phyloP scores from a whole-genome alignment of 2,329 filamentous ascomycete genomes.

The Penicillium polonicum region DNA sequence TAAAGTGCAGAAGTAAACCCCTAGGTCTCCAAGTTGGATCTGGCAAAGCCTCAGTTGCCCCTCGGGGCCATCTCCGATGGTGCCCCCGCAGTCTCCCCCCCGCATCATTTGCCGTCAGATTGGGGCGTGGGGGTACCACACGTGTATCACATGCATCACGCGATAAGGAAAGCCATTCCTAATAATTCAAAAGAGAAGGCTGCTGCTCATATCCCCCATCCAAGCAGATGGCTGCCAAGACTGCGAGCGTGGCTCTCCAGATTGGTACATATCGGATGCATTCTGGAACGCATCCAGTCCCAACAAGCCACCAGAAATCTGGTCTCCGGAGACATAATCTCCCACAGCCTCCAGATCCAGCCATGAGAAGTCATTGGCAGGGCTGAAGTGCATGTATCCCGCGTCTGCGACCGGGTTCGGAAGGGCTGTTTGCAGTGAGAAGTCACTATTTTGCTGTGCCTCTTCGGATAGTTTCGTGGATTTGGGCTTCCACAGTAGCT shows the following conservation, averaged over 20 bases:
- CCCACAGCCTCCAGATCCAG: slow-evolving; percentile 60
- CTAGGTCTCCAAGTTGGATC: background rate
- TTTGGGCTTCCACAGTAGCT: slow-evolving; percentile 58
- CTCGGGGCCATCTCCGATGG: slow-evolving; percentile 27
- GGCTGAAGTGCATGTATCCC: slow-evolving; percentile 43
- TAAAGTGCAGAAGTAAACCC: background rate
- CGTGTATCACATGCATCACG: background rate
- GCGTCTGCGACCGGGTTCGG: slow-evolving; percentile 37
- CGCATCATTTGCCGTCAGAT: slow-evolving; percentile 23
- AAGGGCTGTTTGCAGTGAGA: slow-evolving; percentile 33
- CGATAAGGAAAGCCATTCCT: background rate
- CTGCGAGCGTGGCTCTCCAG: slow-evolving; percentile 33
- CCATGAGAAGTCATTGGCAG: slow-evolving; percentile 61
- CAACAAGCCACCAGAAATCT: slow-evolving; percentile 37
- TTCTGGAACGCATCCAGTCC: slow-evolving; percentile 39
- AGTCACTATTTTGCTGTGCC: slow-evolving; percentile 34
- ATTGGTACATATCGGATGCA: slow-evolving; percentile 28
- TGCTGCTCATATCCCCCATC: slow-evolving; percentile 42
- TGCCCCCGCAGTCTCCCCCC: slow-evolving; percentile 20
- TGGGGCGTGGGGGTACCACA: background rate
- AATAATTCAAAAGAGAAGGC: slow-evolving; percentile 32
- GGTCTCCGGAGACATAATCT: slow-evolving; percentile 54
- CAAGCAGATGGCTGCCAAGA: slow-evolving; percentile 42
- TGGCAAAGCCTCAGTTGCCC: slow-evolving; percentile 18
- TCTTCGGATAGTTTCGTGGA: slow-evolving; percentile 23